Base-by-base conservation (phyloP, 208 protist genomes). In the Trypanosoma mega region DNA sequence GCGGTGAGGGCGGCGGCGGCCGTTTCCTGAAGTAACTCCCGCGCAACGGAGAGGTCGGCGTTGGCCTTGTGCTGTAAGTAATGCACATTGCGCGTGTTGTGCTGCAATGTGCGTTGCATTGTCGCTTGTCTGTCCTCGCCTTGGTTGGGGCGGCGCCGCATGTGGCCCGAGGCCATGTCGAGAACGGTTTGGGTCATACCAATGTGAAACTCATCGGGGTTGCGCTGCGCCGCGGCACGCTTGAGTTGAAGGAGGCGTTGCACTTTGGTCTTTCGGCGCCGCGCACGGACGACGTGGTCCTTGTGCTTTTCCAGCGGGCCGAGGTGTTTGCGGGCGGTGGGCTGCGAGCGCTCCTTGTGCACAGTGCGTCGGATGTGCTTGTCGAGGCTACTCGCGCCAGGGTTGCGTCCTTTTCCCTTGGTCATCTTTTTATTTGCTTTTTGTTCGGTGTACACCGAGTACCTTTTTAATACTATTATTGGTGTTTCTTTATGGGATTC, bases 181-280 rank as follows among this genome's bases (percentile, higher is more conserved):
- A 96, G 84, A 31, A 94, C 68, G 14, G 85, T 73, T 72, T 92
- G 90, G 0, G 92, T 96, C 94, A 98, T 98, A 47, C 82, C 87
- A 60, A 96, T 94, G 60, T 96, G 73, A 60, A 96, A 98, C 72
- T 98, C 94, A 80, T 98, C 92, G 0, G 92, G 92, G 59, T 98
- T 98, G 41, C 91, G 85, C 61, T 96, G 85, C 21, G 90, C 85
- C 2, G 85, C 92, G 2, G 82, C 80, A 0, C 90, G 78, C 68
- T 92, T 89, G 27, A 98, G 70, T 39, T 89, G 37, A 46, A 80
- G 57, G 16, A 98, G 74, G 12, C 74, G 69, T 51, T 85, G 55
- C 12, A 93, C 74, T 62, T 96, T 96, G 0, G 67, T 64, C 44
- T 92, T 81, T 20, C 87, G 76, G 63, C 86, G 80, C 43, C 87